Evolutionary conservation across 2,329 filamentous ascomycete species (phyloP).

Genomic region (Xylariaceae sp.): DNA sequence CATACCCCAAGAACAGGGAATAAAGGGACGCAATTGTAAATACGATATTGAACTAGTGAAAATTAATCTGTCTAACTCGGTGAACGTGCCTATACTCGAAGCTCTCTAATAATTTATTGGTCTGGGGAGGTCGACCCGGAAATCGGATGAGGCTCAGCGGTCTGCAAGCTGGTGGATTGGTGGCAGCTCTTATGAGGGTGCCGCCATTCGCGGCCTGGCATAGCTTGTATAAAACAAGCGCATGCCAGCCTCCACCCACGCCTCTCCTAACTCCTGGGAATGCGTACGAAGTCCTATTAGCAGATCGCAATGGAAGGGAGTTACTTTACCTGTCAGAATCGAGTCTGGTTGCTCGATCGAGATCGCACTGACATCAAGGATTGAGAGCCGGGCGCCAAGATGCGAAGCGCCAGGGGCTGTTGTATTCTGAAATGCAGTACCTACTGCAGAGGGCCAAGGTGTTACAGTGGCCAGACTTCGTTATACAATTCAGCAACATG

Average conservation of each 20-base stretch:
- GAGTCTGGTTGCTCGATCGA: slow-evolving; percentile 5
- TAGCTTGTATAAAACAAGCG: not conserved
- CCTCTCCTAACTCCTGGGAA: not conserved
- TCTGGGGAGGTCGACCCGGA: not conserved
- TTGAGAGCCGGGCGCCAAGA: slow-evolving; percentile 3
- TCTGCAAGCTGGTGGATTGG: not conserved
- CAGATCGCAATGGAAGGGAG: slow-evolving; percentile 3
- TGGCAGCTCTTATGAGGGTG: not conserved
- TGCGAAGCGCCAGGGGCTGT: slow-evolving; percentile 5
- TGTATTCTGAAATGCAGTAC: slow-evolving; percentile 12
- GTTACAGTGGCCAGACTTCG: slow-evolving; percentile 21
- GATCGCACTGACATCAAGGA: not conserved
- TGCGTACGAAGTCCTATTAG: slow-evolving; percentile 12
- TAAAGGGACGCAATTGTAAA: not conserved
- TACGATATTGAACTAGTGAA: not conserved
- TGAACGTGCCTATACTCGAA: slow-evolving; percentile 8
- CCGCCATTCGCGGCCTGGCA: not conserved
- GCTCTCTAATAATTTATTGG: not conserved
- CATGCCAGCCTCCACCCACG: not conserved
- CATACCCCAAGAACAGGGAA: not conserved
- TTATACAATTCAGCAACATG: slow-evolving; percentile 18
- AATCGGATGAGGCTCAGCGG: not conserved
- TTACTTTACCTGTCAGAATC: slow-evolving; percentile 20
- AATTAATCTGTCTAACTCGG: slow-evolving; percentile 4
- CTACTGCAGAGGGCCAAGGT: slow-evolving; percentile 17